Conservation (phyloP, 169 alveolate species). For the Amoebophrya sp. region DNA sequence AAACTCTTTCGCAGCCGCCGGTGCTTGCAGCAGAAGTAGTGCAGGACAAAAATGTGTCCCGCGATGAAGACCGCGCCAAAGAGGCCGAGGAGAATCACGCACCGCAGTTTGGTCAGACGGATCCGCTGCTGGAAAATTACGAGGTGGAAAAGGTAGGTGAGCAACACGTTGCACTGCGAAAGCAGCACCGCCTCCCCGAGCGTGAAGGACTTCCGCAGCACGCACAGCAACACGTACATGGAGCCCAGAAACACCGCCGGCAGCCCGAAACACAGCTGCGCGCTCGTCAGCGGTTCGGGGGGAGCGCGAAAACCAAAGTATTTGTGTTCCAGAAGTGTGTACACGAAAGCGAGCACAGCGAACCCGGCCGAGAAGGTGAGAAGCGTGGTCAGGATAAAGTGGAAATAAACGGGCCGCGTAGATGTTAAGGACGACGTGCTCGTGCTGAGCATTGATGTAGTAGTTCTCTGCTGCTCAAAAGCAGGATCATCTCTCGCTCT, state of each 20-base stretch:
- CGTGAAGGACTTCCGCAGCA: background rate
- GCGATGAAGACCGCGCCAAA: slow-evolving; percentile 2
- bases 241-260: background rate
- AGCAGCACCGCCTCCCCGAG: background rate
- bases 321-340: background rate
- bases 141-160: background rate
- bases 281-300: background rate
- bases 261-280: slow-evolving; percentile 1
- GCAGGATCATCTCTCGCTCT: too few species aligned
- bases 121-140: background rate
- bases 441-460: too few species aligned
- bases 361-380: background rate
- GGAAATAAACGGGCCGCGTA: too few species aligned
- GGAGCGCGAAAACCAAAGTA: background rate
- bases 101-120: background rate
- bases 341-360: background rate
- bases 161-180: slow-evolving; percentile 4
- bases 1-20: background rate
- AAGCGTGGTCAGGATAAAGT: too few species aligned
- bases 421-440: too few species aligned
- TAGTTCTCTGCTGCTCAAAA: too few species aligned
- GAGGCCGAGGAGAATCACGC: background rate
- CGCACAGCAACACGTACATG: background rate
- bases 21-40: background rate
- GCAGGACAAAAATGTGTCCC: background rate